Percentiles rank a stretch among this genome's conserved stretches.
These are phyloP conservation scores for Schrenkiella parvula DNA, from an alignment of 345 rosid genomes.

Conservation along the genomic window DNA sequence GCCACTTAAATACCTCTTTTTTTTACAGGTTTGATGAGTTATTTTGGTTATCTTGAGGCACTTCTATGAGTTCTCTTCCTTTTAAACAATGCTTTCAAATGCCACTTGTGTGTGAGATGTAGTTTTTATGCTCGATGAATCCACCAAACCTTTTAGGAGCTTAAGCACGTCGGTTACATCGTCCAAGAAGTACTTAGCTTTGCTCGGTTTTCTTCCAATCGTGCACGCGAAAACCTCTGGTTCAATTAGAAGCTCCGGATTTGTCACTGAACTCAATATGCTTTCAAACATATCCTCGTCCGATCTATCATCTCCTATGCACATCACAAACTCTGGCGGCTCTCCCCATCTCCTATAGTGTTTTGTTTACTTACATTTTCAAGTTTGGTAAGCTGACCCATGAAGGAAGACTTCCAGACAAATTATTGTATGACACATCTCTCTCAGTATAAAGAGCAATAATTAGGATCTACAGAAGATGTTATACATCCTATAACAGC, in stretches of 20 bases:
- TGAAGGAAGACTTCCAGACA: slow-evolving; percentile 63
- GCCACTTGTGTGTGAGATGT: slow-evolving; percentile 38
- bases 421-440: slow-evolving; percentile 73
- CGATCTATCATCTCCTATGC: slow-evolving; percentile 82
- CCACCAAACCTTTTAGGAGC: slow-evolving; percentile 65
- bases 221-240: slow-evolving; percentile 56
- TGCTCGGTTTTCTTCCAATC: slow-evolving; percentile 53
- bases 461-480: background rate
- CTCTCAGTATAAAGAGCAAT: slow-evolving; percentile 34
- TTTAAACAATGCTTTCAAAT: slow-evolving; percentile 57
- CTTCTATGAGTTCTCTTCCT: no score
- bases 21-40: slow-evolving; percentile 16
- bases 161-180: slow-evolving; percentile 42
- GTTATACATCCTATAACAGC: background rate
- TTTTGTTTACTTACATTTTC: slow-evolving; percentile 44
- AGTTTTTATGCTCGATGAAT: slow-evolving; percentile 40
- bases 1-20: background rate
- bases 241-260: slow-evolving; percentile 21
- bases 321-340: slow-evolving; percentile 76
- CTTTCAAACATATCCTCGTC: slow-evolving; percentile 64
- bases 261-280: slow-evolving; percentile 26
- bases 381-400: slow-evolving; percentile 48
- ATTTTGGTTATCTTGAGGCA: background rate
- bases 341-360: slow-evolving; percentile 21
- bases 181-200: slow-evolving; percentile 53